Base-by-base conservation (phyloP, 148 eudicot species). In the Mesembryanthemum crystallinum region DNA sequence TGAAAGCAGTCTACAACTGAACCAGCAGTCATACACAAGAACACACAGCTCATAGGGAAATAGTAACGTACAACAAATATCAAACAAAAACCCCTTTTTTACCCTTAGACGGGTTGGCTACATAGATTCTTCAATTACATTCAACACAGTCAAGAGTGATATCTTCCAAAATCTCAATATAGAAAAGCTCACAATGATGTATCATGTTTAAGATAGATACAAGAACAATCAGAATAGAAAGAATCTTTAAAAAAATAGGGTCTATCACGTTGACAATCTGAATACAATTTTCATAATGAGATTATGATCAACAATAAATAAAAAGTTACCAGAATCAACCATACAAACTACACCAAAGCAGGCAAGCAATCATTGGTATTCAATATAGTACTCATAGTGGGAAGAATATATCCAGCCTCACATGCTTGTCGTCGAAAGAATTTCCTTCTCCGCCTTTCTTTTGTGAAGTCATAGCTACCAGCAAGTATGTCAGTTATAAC, bases 401-500 rank as follows among this genome's bases (percentile, higher is more conserved):
- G 30, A 12, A 76, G 57, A 51, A 68, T 10, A 73, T 45, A 42
- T 78, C 7, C 21, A 77, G 64, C 69, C 98, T 88, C 72, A 95
- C 99, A 84, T 79, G 94, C 78, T 82, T 88, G 92, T 75, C 83
- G 90, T 45, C 87, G 82, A 68, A 95, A 95, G 81, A 95, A 95
- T 82, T 89, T 95, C 83, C 91, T 88, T 85, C 87, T 82, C 52
- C 87, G 88, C 79, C 87, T 71, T 79, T 82, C 94, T 82, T 84
- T 90, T 54, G 77, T 81, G 80, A 92, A 85, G 83, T 90, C 88
- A 73, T 88, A 95, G 80, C 92, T 90, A 77, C 97, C 97, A 79
- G 99, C 99, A 68, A 95, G 94, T 74, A 95, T 86, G 86, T 95
- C 97, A 33, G 99, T 95, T 69, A 95, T 88, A 35, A 91, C 91